phyloP scores from a whole-genome alignment of 1,284 basidiomycete genomes.

The Entoloma clypeatum region DNA sequence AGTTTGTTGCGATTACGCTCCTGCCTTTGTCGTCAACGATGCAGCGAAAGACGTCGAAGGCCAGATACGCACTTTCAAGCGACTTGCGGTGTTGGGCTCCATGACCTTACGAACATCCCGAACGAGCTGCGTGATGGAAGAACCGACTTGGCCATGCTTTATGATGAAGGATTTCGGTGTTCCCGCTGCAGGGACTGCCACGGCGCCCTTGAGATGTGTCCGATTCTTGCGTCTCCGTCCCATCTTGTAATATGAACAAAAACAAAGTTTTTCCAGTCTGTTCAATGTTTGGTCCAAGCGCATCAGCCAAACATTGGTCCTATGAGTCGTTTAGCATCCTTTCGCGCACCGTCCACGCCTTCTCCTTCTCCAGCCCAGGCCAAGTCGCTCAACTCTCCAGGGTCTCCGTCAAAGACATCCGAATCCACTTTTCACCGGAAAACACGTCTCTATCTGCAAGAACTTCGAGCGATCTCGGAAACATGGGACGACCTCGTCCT shows the following conservation, averaged over 20 bases:
- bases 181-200: slow-evolving; percentile 32
- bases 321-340: slow-evolving; percentile 62
- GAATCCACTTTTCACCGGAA: slow-evolving; percentile 76
- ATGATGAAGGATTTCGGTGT: slow-evolving; percentile 84
- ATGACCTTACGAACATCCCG: slow-evolving; percentile 92
- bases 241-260: no score
- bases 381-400: slow-evolving; percentile 36
- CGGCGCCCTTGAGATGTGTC: slow-evolving; percentile 74
- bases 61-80: slow-evolving; percentile 65
- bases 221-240: slow-evolving; percentile 79
- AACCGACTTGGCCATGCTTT: slow-evolving; percentile 90
- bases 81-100: slow-evolving; percentile 96
- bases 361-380: slow-evolving; percentile 56
- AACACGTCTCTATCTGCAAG: slow-evolving; percentile 57
- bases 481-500: slow-evolving; percentile 77
- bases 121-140: slow-evolving; percentile 85
- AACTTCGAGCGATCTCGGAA: slow-evolving; percentile 53
- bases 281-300: slow-evolving; percentile 1
- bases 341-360: slow-evolving; percentile 72
- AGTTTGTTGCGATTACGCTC: slow-evolving; percentile 92
- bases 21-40: slow-evolving; percentile 36
- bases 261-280: slow-evolving; percentile 17
- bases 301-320: slow-evolving; percentile 4
- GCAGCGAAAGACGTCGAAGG: neutral
- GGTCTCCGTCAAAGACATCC: slow-evolving; percentile 49